A percentile compares a stretch with the other conserved stretches of the same genome.
Conservation (phyloP, 768 basidiomycete genomes). For the Russula abietina region DNA sequence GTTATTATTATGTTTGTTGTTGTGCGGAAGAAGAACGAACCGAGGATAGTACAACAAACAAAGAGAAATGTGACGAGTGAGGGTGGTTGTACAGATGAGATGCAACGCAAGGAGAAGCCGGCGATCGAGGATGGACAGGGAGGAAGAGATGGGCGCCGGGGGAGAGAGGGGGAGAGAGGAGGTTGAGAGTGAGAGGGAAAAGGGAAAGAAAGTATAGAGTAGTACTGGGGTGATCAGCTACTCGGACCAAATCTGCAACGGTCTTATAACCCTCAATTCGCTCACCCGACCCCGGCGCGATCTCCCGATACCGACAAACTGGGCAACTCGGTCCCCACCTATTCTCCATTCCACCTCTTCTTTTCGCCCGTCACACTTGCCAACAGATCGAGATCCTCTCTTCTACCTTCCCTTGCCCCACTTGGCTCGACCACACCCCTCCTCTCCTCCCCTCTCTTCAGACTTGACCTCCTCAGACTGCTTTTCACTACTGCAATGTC, state of each 20-base stretch:
- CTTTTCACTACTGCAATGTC: neutral
- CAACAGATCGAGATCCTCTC: conserved; percentile 17
- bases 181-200: conserved; percentile 25
- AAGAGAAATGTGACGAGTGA: conserved; percentile 36
- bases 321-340: conserved; percentile 26
- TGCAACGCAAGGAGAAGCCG: conserved; percentile 27
- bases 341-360: neutral
- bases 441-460: neutral
- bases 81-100: conserved; percentile 29
- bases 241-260: conserved; percentile 4
- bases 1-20: conserved; percentile 10
- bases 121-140: conserved; percentile 28
- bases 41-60: conserved; percentile 28
- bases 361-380: conserved; percentile 8
- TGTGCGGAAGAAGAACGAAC: conserved; percentile 21
- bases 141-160: conserved; percentile 23
- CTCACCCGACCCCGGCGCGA: conserved; percentile 8
- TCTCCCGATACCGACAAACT: conserved; percentile 9
- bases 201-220: conserved; percentile 19
- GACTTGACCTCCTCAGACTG: neutral
- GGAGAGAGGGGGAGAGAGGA: conserved; percentile 22
- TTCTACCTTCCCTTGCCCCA: neutral
- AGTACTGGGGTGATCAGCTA: conserved; percentile 18
- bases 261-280: conserved; percentile 11
- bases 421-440: neutral